These are phyloP conservation scores for Yamadazyma friedrichii DNA, from an alignment of 1,139 yeast genomes.

Conservation along the genomic window DNA sequence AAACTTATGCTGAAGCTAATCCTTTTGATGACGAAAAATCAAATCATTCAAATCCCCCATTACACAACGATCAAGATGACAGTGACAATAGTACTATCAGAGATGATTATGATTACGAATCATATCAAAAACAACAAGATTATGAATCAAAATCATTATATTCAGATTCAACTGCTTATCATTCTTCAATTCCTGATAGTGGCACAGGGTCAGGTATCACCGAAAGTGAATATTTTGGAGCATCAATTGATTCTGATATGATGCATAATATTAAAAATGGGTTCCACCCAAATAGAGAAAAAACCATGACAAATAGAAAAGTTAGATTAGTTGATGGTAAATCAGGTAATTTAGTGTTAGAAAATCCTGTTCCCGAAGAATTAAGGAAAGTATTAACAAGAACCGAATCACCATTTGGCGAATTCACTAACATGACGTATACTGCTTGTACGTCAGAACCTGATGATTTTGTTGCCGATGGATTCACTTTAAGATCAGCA, in stretches of 20 bases:
- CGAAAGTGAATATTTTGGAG: constrained; percentile 39
- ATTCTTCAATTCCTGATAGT: constrained; percentile 31
- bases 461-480: constrained; percentile 73
- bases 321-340: constrained; percentile 60
- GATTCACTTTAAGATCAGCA: constrained; percentile 82
- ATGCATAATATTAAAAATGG: constrained; percentile 44
- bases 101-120: constrained; percentile 33
- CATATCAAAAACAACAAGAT: constrained; percentile 38
- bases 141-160: constrained; percentile 35
- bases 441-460: constrained; percentile 93
- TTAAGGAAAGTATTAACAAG: constrained; percentile 74
- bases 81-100: constrained; percentile 17
- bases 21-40: constrained; percentile 40
- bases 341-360: constrained; percentile 79
- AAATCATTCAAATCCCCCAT: constrained; percentile 1
- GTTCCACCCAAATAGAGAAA: constrained; percentile 37
- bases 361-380: constrained; percentile 91
- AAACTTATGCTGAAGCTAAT: constrained; percentile 62
- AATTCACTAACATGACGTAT: constrained; percentile 90
- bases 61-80: constrained; percentile 6
- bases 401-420: constrained; percentile 76
- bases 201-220: constrained; percentile 20
- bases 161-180: constrained; percentile 41
- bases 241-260: constrained; percentile 45
- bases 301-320: constrained; percentile 41